These are phyloP conservation scores for Apiospora hydei DNA, from an alignment of 2,329 filamentous ascomycete species.

Conservation along the genomic window DNA sequence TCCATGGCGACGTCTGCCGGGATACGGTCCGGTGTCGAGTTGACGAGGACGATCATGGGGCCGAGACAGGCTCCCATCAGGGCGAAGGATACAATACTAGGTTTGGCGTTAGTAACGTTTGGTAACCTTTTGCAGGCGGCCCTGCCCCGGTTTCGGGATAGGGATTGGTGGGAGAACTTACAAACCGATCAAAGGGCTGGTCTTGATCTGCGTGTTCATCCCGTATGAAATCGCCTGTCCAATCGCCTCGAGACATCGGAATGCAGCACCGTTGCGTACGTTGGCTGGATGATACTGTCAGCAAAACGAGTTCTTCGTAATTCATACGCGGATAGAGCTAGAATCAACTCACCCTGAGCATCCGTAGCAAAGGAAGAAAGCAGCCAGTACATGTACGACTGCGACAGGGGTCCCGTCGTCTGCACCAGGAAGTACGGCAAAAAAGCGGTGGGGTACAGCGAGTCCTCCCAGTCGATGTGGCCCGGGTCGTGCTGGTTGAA, in stretches of 20 bases:
- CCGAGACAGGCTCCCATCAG: constrained; percentile 45
- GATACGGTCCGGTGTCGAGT: constrained; percentile 48
- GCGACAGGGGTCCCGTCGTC: constrained; percentile 48
- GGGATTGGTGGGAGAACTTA: constrained; percentile 34
- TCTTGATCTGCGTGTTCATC: constrained; percentile 49
- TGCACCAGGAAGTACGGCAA: constrained; percentile 57
- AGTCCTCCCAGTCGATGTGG: constrained; percentile 54
- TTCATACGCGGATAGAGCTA: not conserved
- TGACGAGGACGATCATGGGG: constrained; percentile 49
- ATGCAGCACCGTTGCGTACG: constrained; percentile 50
- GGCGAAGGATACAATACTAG: constrained; percentile 47
- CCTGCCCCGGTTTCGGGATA: not conserved
- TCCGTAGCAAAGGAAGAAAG: constrained; percentile 51
- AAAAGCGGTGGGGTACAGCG: constrained; percentile 50
- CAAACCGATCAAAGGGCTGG: constrained; percentile 48
- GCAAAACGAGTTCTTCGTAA: not conserved
- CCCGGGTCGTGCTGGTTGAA: constrained; percentile 50
- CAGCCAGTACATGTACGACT: constrained; percentile 55
- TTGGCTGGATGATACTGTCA: constrained; percentile 39
- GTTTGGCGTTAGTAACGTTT: not conserved
- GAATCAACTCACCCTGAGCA: constrained; percentile 42
- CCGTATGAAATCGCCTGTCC: constrained; percentile 50
- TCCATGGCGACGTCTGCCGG: constrained; percentile 48
- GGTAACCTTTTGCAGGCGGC: not conserved
- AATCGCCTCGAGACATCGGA: constrained; percentile 49